Base-by-base conservation (phyloP, 2,329 filamentous ascomycete species). In the Drechslera avenae region DNA sequence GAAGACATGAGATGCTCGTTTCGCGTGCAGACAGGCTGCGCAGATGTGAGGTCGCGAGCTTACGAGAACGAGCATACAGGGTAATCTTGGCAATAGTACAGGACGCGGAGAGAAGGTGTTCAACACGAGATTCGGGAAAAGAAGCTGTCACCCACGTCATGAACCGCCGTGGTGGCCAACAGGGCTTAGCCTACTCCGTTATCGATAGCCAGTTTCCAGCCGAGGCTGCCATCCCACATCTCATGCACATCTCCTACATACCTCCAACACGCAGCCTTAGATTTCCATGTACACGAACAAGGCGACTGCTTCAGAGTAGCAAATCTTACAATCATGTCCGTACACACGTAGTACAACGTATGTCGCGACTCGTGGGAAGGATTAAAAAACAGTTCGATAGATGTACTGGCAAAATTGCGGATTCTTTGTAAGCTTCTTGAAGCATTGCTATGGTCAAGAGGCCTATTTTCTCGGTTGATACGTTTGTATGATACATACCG, bases 21-120 rank as follows among this genome's bases (percentile, higher is more conserved):
- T 67, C 28, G 63, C 66, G 64, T 72, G 74, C 71, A 75, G 48
- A 55, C 72, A 75, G 70, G 74, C 69, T 67, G 73, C 63, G 64
- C 69, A 76, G 40, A 71, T 66, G 21, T 68, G 70, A 14, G 56
- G 52, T 56, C 55, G 57, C 32, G 52, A 35, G 13, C 46, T 33
- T n/a, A 55, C 50, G 43, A 57, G 55, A 44, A 57, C 50, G 56
- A 59, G 59, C 70, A 73, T 73, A 59, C 69, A 70, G 63, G 23
- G 18, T 19, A n/a, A n/a, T 18, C 18, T 34, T 14, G 9, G 13
- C 18, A 47, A 39, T 17, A 9, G 36, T 37, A 14, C 42, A 49
- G 47, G 52, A 33, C 37, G 18, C 37, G 28, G 35, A 6, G 30
- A 36, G 23, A 17, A n/a, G 37, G 7, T 32, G 23, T 13, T 30